These are phyloP conservation scores for Globisporangium iwayamae DNA, from an alignment of 352 stramenopile genomes.

Conservation along the genomic window DNA sequence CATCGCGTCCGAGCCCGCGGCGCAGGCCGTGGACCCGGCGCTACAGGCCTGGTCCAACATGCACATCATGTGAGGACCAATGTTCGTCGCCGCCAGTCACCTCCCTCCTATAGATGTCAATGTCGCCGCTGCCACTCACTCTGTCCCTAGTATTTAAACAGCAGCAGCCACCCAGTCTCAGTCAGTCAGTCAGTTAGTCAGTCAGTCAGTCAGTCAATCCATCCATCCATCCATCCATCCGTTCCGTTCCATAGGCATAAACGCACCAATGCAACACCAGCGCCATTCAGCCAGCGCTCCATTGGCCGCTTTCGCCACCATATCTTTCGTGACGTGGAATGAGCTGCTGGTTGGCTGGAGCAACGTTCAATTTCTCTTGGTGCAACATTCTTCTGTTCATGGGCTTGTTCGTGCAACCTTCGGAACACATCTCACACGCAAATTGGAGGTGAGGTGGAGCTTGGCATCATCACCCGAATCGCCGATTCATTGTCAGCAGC, in stretches of 20 bases:
- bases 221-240: too few species aligned
- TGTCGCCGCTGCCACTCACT: background rate
- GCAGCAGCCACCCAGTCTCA: conserved; percentile 2
- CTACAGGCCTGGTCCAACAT: conserved; percentile 74
- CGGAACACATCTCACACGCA: background rate
- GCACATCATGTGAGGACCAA: conserved; percentile 51
- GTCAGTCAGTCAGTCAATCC: background rate
- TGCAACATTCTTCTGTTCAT: background rate
- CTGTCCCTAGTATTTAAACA: conserved; percentile 17
- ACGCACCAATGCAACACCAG: background rate
- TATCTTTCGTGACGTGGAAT: too few species aligned
- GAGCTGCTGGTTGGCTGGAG: background rate
- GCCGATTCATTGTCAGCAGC: background rate
- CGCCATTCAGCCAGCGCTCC: background rate
- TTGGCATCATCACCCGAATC: conserved; percentile 7
- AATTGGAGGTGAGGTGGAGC: background rate
- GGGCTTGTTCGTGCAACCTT: conserved; percentile 7
- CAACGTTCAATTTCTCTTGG: background rate
- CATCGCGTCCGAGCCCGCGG: conserved; percentile 40
- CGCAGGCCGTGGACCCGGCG: conserved; percentile 42
- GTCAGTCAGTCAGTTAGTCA: background rate
- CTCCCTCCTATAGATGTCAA: conserved; percentile 6
- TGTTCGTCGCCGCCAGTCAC: background rate
- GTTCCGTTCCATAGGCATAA: background rate
- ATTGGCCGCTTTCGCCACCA: background rate